Percentiles rank a stretch among this genome's conserved stretches.
phyloP scores from a whole-genome alignment of 202 grass and related monocot species.

The Miscanthus sacchariflorus region DNA sequence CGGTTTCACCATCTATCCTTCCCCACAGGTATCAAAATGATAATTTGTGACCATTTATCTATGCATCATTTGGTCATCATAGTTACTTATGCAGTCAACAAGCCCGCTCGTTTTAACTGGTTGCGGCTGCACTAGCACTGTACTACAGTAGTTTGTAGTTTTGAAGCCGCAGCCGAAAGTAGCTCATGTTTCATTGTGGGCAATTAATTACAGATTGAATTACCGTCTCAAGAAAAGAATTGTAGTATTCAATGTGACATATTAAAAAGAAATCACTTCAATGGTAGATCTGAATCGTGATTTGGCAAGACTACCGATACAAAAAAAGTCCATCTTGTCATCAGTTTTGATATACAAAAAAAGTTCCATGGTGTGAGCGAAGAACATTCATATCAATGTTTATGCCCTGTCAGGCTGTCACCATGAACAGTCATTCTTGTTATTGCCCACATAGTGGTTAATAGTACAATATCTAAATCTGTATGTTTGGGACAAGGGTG shows the following conservation, averaged over 20 bases:
- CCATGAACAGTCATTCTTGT: not conserved
- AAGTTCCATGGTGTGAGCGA: not conserved
- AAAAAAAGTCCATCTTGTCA: not conserved
- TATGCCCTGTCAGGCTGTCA: not conserved
- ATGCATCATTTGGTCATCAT: not conserved
- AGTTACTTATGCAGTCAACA: not conserved
- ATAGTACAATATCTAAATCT: constrained; percentile 4
- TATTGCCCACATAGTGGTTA: not conserved
- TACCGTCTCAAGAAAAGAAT: not conserved
- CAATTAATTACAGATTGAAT: not conserved
- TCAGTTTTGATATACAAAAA: not conserved
- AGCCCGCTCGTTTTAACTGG: not conserved
- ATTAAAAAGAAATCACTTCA: not conserved
- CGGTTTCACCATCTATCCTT: constrained; percentile 91
- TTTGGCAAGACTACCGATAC: not conserved
- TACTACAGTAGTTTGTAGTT: not conserved
- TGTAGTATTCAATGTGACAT: not conserved
- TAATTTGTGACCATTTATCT: not conserved
- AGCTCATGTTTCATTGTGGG: not conserved
- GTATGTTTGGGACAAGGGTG: not conserved
- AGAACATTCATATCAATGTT: not conserved
- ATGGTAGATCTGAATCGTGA: not conserved
- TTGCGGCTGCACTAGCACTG: not conserved
- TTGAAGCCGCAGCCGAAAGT: not conserved
- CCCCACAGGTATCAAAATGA: constrained; percentile 61